Conservation (phyloP, 257 asterid genomes). For the Knoxia roxburghii region DNA sequence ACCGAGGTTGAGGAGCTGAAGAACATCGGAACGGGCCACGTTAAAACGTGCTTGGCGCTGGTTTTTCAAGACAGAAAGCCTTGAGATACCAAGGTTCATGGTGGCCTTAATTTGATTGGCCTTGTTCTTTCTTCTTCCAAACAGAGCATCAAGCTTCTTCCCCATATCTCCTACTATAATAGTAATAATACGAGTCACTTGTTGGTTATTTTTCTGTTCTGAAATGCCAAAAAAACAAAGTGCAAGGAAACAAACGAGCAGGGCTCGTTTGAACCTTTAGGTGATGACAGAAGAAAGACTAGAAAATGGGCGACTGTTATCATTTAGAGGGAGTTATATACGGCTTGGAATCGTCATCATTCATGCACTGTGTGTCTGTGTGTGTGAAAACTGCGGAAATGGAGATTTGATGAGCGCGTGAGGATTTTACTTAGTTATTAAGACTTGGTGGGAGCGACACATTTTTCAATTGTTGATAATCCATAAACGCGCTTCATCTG, state of each 20-base stretch:
- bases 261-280: slow-evolving; percentile 52
- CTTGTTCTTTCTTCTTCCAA: slow-evolving; percentile 42
- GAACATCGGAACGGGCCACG: slow-evolving; percentile 61
- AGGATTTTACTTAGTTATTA: slow-evolving; percentile 5
- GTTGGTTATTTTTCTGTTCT: too few relatives aligned
- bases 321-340: not conserved
- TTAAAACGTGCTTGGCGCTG: slow-evolving; percentile 70
- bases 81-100: slow-evolving; percentile 47
- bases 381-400: not conserved
- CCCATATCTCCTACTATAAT: slow-evolving; percentile 43
- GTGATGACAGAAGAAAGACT: slow-evolving; percentile 29
- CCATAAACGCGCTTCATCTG: slow-evolving; percentile 1
- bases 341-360: not conserved
- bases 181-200: too few relatives aligned
- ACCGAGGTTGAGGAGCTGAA: slow-evolving; percentile 45
- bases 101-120: slow-evolving; percentile 41
- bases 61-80: slow-evolving; percentile 59
- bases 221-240: too few relatives aligned
- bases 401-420: slow-evolving; percentile 6
- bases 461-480: not conserved
- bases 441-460: not conserved
- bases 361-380: not conserved
- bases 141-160: slow-evolving; percentile 59
- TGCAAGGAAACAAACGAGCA: slow-evolving; percentile 33
- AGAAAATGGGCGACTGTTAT: not conserved